Percentiles rank a stretch among this genome's conserved stretches.
Evolutionary conservation across 2,329 filamentous ascomycete genomes (phyloP).

Genomic region (Colletotrichum tanaceti): DNA sequence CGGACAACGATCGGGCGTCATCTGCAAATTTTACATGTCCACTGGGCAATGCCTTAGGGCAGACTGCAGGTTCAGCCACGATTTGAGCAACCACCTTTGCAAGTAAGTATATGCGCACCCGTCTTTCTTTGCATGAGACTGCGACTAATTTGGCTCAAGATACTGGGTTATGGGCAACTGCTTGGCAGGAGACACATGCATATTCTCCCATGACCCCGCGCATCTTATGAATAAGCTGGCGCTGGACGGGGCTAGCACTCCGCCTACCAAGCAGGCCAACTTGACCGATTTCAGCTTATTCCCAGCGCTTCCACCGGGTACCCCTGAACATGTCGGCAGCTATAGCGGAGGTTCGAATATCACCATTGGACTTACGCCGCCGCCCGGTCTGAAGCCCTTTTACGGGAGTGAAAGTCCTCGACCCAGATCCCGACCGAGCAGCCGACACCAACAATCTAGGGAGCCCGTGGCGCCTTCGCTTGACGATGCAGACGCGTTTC

Average conservation of each 20-base stretch:
- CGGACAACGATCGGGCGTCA: slow-evolving; percentile 82
- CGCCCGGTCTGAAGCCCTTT: slow-evolving; percentile 75
- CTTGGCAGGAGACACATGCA: slow-evolving; percentile 90
- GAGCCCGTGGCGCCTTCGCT: slow-evolving; percentile 79
- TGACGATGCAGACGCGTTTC: slow-evolving; percentile 96
- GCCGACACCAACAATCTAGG: slow-evolving; percentile 76
- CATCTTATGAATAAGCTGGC: slow-evolving; percentile 84
- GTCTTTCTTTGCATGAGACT: background rate
- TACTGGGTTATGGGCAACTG: slow-evolving; percentile 98
- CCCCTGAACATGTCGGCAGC: slow-evolving; percentile 68
- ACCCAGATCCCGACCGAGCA: slow-evolving; percentile 84
- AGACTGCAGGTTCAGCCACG: slow-evolving; percentile 97
- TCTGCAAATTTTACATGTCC: slow-evolving; percentile 97
- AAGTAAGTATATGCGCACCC: slow-evolving; percentile 74
- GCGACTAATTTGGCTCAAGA: slow-evolving; percentile 56
- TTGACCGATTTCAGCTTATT: slow-evolving; percentile 87
- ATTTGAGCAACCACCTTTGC: slow-evolving; percentile 95
- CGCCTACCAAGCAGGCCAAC: slow-evolving; percentile 72
- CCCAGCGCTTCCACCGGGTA: slow-evolving; percentile 75
- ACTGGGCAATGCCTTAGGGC: slow-evolving; percentile 95
- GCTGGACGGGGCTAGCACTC: slow-evolving; percentile 75
- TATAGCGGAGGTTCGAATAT: slow-evolving; percentile 65
- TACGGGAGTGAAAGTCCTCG: slow-evolving; percentile 72
- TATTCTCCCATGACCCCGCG: slow-evolving; percentile 96
- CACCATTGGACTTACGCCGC: slow-evolving; percentile 70